phyloP scores from a whole-genome alignment of 208 protist species.

The Trypanosoma grayi region DNA sequence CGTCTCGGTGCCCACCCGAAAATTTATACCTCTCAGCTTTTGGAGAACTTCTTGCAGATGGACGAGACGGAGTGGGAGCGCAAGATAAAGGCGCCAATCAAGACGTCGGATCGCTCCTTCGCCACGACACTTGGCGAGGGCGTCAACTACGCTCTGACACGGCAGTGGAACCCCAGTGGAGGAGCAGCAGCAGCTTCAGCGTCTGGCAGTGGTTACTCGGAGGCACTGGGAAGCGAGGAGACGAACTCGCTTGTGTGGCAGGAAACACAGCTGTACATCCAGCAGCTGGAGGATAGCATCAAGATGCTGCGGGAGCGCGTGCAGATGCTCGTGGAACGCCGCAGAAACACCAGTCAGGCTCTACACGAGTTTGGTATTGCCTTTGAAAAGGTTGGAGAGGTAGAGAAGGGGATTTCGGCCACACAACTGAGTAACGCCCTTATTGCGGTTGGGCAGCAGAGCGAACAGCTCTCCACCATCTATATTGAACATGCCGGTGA shows the following conservation, averaged over 20 bases:
- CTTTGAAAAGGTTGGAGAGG: slow-evolving; percentile 42
- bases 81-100: slow-evolving; percentile 38
- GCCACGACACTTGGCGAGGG: slow-evolving; percentile 17
- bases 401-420: slow-evolving; percentile 46
- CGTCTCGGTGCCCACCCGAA: slow-evolving; percentile 73
- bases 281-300: slow-evolving; percentile 42
- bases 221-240: slow-evolving; percentile 6
- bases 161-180: slow-evolving; percentile 18
- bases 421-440: slow-evolving; percentile 44
- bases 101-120: slow-evolving; percentile 25
- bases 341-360: slow-evolving; percentile 31
- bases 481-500: slow-evolving; percentile 68
- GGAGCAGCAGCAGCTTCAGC: background rate
- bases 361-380: slow-evolving; percentile 51
- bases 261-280: slow-evolving; percentile 35
- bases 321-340: slow-evolving; percentile 38
- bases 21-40: slow-evolving; percentile 42
- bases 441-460: slow-evolving; percentile 53
- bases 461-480: slow-evolving; percentile 42
- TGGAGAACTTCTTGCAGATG: slow-evolving; percentile 75
- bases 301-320: slow-evolving; percentile 37
- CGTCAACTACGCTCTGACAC: slow-evolving; percentile 21
- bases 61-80: slow-evolving; percentile 71
- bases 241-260: slow-evolving; percentile 27
- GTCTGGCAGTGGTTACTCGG: slow-evolving; percentile 5